These are phyloP conservation scores for Tetrapisispora iriomotensis DNA, from an alignment of 805 yeast genomes.

Conservation along the genomic window DNA sequence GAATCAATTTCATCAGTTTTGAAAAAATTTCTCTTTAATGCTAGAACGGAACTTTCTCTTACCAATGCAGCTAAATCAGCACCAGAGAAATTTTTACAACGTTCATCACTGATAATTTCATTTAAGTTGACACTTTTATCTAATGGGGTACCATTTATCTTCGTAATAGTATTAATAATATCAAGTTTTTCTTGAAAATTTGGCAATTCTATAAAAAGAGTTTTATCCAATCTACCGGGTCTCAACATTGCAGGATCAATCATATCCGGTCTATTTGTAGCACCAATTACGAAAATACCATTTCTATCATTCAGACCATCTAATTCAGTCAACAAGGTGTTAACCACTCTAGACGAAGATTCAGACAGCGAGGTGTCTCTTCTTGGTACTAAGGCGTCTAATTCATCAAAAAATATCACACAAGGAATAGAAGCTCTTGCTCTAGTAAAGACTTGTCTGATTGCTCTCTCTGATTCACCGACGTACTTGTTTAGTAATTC, in stretches of 20 bases:
- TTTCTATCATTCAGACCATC: conserved; percentile 90
- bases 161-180: conserved; percentile 67
- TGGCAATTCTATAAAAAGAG: conserved; percentile 85
- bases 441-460: conserved; percentile 83
- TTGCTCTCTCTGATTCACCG: conserved; percentile 92
- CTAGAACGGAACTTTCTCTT: conserved; percentile 87
- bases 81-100: conserved; percentile 87
- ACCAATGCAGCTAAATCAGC: conserved; percentile 90
- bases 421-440: conserved; percentile 93
- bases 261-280: conserved; percentile 96
- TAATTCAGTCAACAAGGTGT: conserved; percentile 84
- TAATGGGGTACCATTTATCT: conserved; percentile 67
- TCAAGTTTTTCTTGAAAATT: conserved; percentile 67
- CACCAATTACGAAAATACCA: conserved; percentile 92
- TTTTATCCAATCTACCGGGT: conserved; percentile 93
- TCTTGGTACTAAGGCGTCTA: conserved; percentile 92
- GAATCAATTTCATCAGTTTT: conserved; percentile 34
- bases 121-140: conserved; percentile 49
- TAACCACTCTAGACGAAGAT: conserved; percentile 86
- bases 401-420: conserved; percentile 88
- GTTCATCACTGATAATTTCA: conserved; percentile 57
- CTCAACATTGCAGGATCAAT: conserved; percentile 97
- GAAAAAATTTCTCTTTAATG: conserved; percentile 69
- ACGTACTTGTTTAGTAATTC: conserved; percentile 89
- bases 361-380: conserved; percentile 85